Evolutionary conservation across 306 rosid genomes (phyloP).

Genomic region (Rosa chinensis): DNA sequence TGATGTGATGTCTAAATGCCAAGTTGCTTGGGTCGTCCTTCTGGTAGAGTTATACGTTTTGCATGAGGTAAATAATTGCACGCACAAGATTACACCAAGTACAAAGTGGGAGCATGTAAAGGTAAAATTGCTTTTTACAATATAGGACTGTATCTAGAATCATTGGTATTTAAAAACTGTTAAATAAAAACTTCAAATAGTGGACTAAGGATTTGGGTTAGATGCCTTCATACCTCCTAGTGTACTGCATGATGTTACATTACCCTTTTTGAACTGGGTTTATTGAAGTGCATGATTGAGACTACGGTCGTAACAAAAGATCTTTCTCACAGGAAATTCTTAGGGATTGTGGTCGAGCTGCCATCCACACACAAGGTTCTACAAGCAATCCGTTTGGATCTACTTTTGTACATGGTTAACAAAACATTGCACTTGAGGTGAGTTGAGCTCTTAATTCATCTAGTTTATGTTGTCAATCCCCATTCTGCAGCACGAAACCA

Average conservation of each 20-base stretch:
- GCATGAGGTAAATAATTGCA: conserved; percentile 48
- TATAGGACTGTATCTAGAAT: not conserved
- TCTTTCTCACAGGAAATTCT: conserved; percentile 65
- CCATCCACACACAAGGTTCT: conserved; percentile 97
- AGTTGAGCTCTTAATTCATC: too few relatives aligned
- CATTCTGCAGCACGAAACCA: too few relatives aligned
- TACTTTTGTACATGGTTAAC: conserved; percentile 90
- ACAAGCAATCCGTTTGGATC: conserved; percentile 96
- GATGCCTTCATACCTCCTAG: not conserved
- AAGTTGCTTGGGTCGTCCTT: conserved; percentile 49
- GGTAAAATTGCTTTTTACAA: conserved; percentile 38
- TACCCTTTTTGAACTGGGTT: not conserved
- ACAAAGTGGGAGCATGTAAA: conserved; percentile 98
- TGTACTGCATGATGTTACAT: not conserved
- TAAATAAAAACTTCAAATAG: not conserved
- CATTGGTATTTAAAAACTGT: not conserved
- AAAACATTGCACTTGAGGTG: conserved; percentile 67
- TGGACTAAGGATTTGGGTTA: not conserved
- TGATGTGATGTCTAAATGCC: not conserved
- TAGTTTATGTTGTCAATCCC: too few relatives aligned
- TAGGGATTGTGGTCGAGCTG: conserved; percentile 98
- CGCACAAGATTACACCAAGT: conserved; percentile 65
- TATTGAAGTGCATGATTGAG: not conserved
- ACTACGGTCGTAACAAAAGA: conserved; percentile 18
- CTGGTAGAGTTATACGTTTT: conserved; percentile 1